These are phyloP conservation scores for Cornus suecica DNA, from an alignment of 148 eudicot genomes.

Conservation along the genomic window DNA sequence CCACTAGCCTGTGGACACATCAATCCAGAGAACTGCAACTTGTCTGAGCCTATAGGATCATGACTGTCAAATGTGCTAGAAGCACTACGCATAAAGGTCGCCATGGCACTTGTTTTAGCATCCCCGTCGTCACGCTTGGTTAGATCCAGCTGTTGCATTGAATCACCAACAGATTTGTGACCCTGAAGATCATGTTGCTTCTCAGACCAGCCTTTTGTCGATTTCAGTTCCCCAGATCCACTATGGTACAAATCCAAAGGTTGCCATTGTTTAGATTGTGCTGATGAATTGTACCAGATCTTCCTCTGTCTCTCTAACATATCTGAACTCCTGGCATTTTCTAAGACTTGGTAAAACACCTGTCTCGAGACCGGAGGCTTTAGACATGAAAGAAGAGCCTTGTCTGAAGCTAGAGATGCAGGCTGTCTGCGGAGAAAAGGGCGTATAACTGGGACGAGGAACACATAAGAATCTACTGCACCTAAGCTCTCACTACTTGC, in stretches of 20 bases:
- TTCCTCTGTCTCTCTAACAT: constrained; percentile 98
- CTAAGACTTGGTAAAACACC: constrained; percentile 60
- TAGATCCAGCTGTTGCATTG: constrained; percentile 33
- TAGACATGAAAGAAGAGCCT: constrained; percentile 72
- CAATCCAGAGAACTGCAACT: constrained; percentile 77
- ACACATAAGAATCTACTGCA: constrained; percentile 91
- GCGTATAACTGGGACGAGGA: constrained; percentile 77
- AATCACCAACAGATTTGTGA: constrained; percentile 23
- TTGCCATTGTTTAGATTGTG: constrained; percentile 60
- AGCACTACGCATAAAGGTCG: constrained; percentile 47
- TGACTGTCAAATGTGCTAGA: constrained; percentile 46
- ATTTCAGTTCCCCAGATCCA: constrained; percentile 57
- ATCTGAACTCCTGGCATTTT: constrained; percentile 82
- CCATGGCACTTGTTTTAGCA: constrained; percentile 44
- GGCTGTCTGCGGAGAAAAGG: constrained; percentile 88
- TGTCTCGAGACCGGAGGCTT: constrained; percentile 89
- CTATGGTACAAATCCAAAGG: constrained; percentile 41
- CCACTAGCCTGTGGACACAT: constrained; percentile 74
- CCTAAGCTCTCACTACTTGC: constrained; percentile 88
- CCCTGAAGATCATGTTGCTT: constrained; percentile 31
- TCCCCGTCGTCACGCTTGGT: constrained; percentile 38
- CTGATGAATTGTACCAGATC: constrained; percentile 90
- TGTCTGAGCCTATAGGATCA: constrained; percentile 65
- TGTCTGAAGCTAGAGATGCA: constrained; percentile 76
- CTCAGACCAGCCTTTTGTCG: constrained; percentile 63